Evolutionary conservation across 2,329 filamentous ascomycete genomes (phyloP).

Genomic region (Cordyceps pruinosa): DNA sequence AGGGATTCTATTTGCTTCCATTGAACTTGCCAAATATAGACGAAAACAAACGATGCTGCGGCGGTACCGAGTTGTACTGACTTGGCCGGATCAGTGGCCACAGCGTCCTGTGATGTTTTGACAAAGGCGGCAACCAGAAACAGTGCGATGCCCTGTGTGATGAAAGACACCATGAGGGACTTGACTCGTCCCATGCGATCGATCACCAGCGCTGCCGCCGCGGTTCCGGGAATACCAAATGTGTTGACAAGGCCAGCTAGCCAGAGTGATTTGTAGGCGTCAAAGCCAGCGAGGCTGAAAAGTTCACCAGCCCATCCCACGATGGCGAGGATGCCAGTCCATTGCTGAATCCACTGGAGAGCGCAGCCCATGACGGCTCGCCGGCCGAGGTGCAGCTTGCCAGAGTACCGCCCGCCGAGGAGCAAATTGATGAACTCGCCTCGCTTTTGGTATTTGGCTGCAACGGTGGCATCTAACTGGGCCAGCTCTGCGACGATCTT

Average conservation of each 20-base stretch:
- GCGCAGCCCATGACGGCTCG: slow-evolving; percentile 33
- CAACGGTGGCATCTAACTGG: slow-evolving; percentile 34
- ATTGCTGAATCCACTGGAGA: slow-evolving; percentile 37
- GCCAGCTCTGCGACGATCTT: slow-evolving; percentile 28
- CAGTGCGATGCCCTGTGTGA: slow-evolving; percentile 23
- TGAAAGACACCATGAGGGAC: slow-evolving; percentile 24
- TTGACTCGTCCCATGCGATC: slow-evolving; percentile 39
- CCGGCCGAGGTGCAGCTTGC: slow-evolving; percentile 30
- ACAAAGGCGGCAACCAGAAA: slow-evolving; percentile 27
- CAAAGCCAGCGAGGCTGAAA: slow-evolving; percentile 20
- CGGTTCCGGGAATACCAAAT: slow-evolving; percentile 43
- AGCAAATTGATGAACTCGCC: slow-evolving; percentile 33
- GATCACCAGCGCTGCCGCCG: slow-evolving; percentile 43
- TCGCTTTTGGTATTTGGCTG: slow-evolving; percentile 31
- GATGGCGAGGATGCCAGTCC: slow-evolving; percentile 37
- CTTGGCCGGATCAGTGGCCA: slow-evolving; percentile 7
- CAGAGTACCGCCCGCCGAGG: slow-evolving; percentile 29
- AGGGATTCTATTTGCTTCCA: too few relatives aligned
- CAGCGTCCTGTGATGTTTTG: slow-evolving; percentile 20
- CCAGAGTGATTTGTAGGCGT: slow-evolving; percentile 22
- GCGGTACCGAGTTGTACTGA: slow-evolving; percentile 17
- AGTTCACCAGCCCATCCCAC: slow-evolving; percentile 27
- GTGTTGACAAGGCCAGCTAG: slow-evolving; percentile 46
- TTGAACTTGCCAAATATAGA: slow-evolving; percentile 19
- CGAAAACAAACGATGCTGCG: slow-evolving; percentile 20